Percentiles rank a stretch among this genome's conserved stretches.
Conservation (phyloP, 2,329 filamentous ascomycete genomes). For the Calonectria crousiana region DNA sequence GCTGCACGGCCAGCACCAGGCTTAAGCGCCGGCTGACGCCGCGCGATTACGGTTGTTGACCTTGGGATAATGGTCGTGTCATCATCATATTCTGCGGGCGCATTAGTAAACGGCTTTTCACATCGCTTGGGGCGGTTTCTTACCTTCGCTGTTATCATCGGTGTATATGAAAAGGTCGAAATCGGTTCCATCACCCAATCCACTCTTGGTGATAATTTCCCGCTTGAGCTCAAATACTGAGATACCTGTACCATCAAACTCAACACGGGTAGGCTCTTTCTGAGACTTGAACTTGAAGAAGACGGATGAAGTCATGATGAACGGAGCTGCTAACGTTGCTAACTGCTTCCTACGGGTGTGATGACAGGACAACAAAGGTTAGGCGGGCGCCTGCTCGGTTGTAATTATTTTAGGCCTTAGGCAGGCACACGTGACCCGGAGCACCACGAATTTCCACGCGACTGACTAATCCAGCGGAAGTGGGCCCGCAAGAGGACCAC, state of each 20-base stretch:
- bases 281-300: slow-evolving; percentile 99
- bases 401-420: background rate
- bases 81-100: slow-evolving; percentile 86
- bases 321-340: slow-evolving; percentile 30
- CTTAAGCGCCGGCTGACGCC: slow-evolving; percentile 85
- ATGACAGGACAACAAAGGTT: slow-evolving; percentile 38
- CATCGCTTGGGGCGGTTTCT: slow-evolving; percentile 48
- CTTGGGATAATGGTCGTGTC: slow-evolving; percentile 97
- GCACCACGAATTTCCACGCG: background rate
- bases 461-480: background rate
- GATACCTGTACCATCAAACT: slow-evolving; percentile 97
- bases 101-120: slow-evolving; percentile 42
- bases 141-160: slow-evolving; percentile 91
- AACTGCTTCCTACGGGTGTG: slow-evolving; percentile 44
- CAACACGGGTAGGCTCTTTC: slow-evolving; percentile 92
- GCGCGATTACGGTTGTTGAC: slow-evolving; percentile 92
- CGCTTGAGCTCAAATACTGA: slow-evolving; percentile 99
- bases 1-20: slow-evolving; percentile 91
- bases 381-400: background rate
- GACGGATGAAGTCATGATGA: slow-evolving; percentile 92
- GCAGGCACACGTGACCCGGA: background rate
- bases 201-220: slow-evolving; percentile 96
- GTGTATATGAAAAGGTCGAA: slow-evolving; percentile 96
- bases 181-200: slow-evolving; percentile 93
- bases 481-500: background rate